Evolutionary conservation across 805 yeast genomes (phyloP).

Genomic region (Pachysolen tannophilus): DNA sequence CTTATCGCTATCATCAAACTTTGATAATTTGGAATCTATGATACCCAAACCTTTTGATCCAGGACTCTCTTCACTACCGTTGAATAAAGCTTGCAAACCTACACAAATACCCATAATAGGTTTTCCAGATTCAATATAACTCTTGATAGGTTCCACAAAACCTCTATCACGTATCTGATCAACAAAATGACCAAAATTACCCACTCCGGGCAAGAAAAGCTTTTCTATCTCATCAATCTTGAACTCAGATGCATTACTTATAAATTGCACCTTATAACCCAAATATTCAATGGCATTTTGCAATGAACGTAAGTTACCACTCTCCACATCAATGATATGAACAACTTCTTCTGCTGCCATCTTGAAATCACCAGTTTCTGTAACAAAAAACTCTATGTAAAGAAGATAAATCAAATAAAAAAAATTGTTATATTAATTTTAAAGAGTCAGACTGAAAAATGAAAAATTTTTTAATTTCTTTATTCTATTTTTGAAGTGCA

Average conservation of each 20-base stretch:
- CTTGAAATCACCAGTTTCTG: too few species aligned
- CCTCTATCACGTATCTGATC: slow-evolving; percentile 53
- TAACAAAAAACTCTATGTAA: too few species aligned
- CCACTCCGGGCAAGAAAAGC: slow-evolving; percentile 92
- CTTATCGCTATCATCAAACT: slow-evolving; percentile 56
- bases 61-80: slow-evolving; percentile 68
- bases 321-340: slow-evolving; percentile 85
- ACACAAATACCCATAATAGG: slow-evolving; percentile 97
- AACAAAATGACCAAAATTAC: slow-evolving; percentile 93
- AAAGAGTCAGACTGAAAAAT: too few species aligned
- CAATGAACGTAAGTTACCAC: slow-evolving; percentile 88
- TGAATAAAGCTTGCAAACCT: slow-evolving; percentile 82
- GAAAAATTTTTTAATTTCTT: too few species aligned
- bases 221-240: slow-evolving; percentile 37
- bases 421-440: too few species aligned
- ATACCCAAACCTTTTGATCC: slow-evolving; percentile 49
- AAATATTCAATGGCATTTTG: slow-evolving; percentile 75
- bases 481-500: too few species aligned
- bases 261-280: slow-evolving; percentile 61
- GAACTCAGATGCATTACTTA: slow-evolving; percentile 53
- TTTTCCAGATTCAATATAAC: slow-evolving; percentile 68
- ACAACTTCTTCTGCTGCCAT: slow-evolving; percentile 27
- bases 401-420: too few species aligned
- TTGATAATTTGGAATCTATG: slow-evolving; percentile 43
- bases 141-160: slow-evolving; percentile 55